A percentile compares a stretch with the other conserved stretches of the same genome.
These are phyloP conservation scores for Wickerhamiella sorbophila DNA, from an alignment of 805 yeast species.

Conservation along the genomic window DNA sequence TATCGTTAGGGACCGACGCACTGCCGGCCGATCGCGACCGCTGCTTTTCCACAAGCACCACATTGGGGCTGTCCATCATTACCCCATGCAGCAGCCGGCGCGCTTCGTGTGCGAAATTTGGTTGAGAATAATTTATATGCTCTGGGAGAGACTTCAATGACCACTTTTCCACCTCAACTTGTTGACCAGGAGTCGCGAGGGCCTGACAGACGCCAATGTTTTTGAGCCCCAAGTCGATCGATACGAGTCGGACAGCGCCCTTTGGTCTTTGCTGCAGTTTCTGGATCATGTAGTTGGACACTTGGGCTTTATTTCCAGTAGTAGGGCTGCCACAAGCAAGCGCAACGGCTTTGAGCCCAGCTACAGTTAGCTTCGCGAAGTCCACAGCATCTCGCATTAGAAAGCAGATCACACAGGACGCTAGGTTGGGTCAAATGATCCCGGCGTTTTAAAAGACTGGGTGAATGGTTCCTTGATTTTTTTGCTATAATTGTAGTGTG, in stretches of 20 bases:
- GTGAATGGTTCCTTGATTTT: too few relatives aligned
- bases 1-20: slow-evolving; percentile 34
- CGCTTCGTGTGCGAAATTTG: slow-evolving; percentile 19
- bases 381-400: slow-evolving; percentile 3
- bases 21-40: slow-evolving; percentile 37
- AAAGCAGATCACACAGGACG: not conserved
- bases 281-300: slow-evolving; percentile 7
- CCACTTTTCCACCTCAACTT: slow-evolving; percentile 8
- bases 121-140: slow-evolving; percentile 16
- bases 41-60: slow-evolving; percentile 42
- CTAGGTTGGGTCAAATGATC: slow-evolving; percentile 1
- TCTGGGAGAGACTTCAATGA: slow-evolving; percentile 5
- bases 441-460: too few relatives aligned
- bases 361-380: slow-evolving; percentile 4
- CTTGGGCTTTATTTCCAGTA: slow-evolving; percentile 13
- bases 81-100: slow-evolving; percentile 10
- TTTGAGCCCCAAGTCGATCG: slow-evolving; percentile 25
- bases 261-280: not conserved
- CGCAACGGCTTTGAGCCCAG: slow-evolving; percentile 1
- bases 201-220: slow-evolving; percentile 22
- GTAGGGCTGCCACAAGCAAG: slow-evolving; percentile 12
- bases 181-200: slow-evolving; percentile 1
- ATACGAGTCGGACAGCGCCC: slow-evolving; percentile 14
- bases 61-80: slow-evolving; percentile 23
- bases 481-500: too few relatives aligned